Base-by-base conservation (phyloP, 2,329 filamentous ascomycete genomes). In the Stagonosporopsis vannaccii region DNA sequence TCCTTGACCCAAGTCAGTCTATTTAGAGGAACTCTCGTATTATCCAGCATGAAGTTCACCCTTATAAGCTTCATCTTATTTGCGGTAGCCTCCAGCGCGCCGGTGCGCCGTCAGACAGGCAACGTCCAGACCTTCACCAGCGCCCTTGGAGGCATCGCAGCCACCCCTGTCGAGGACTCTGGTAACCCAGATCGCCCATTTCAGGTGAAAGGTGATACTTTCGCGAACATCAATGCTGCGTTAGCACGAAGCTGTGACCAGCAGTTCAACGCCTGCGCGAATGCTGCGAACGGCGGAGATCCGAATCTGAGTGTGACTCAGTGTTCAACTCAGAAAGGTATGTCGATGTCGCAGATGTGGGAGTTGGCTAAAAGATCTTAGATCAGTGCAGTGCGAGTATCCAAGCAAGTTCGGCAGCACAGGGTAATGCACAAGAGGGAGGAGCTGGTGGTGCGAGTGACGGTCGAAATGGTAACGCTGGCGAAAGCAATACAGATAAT, bases 231-330 rank as follows among this genome's bases (percentile, higher is more conserved):
- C 61, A 75, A 70, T 3, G 83, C 81, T 9, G 87, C 87, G 19
- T 75, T 83, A 36, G 82, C 87, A 73, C 80, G 87, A 42, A 82
- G 85, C 32, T 90, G 87, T 69, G 81, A 86, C 58, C 82, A 87
- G 56, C 85, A 89, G 76, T 83, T 86, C 76, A 88, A 87, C 65
- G 75, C 71, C 3, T 90, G 87, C 66, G 78, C 82, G 12, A 76
- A 86, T 60, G 81, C 81, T 25, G 83, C 82, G 53, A 88, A 88
- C 71, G 65, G 75, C 12, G 83, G 85, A 46, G 48, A 66, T 20
- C 61, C 68, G 3, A 78, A 78, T 36, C 70, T 78, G 56, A 76
- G 74, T 3, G 73, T 82, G 25, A 60, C 67, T n/a, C 81, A 87
- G 52, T 89, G 87, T 76, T 78, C 82, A 59, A 66, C 75, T 4